Percentiles rank a stretch among this genome's conserved stretches.
These are phyloP conservation scores for Diaporthe ilicicola DNA, from an alignment of 2,329 filamentous ascomycete genomes.

Conservation along the genomic window DNA sequence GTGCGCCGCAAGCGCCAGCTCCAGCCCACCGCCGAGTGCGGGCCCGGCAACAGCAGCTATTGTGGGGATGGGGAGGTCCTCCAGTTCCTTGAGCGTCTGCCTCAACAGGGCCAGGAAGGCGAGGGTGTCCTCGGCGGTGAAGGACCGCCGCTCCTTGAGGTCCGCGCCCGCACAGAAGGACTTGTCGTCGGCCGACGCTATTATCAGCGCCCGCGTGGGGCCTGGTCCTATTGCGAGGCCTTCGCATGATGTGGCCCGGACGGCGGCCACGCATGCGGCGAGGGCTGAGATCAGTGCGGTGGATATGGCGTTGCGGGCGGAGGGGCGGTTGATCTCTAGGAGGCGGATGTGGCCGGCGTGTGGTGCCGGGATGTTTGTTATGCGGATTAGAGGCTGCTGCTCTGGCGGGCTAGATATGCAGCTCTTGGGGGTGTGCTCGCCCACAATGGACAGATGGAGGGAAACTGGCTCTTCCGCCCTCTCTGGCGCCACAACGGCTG, in stretches of 20 bases:
- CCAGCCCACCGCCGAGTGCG: slow-evolving; percentile 91
- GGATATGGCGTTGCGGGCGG: slow-evolving; percentile 90
- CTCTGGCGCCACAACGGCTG: background rate
- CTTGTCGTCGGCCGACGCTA: slow-evolving; percentile 83
- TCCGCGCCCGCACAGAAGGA: slow-evolving; percentile 96
- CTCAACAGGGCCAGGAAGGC: slow-evolving; percentile 82
- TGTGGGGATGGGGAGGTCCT: slow-evolving; percentile 83
- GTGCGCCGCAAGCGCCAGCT: slow-evolving; percentile 88
- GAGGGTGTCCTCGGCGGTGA: slow-evolving; percentile 78
- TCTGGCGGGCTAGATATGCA: background rate
- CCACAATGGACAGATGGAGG: background rate
- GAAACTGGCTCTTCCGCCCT: background rate
- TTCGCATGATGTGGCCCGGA: slow-evolving; percentile 55
- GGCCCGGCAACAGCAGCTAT: slow-evolving; percentile 86
- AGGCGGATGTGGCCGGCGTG: slow-evolving; percentile 87
- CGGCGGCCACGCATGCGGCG: slow-evolving; percentile 73
- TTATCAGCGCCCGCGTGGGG: slow-evolving; percentile 79
- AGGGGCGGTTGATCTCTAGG: slow-evolving; percentile 84
- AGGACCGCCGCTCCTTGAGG: slow-evolving; percentile 83
- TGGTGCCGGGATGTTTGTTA: slow-evolving; percentile 78
- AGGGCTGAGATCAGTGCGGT: slow-evolving; percentile 77
- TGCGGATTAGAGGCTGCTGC: slow-evolving; percentile 65
- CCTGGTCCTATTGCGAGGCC: slow-evolving; percentile 60
- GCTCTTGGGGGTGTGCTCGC: background rate
- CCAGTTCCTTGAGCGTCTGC: slow-evolving; percentile 75